A percentile compares a stretch with the other conserved stretches of the same genome.
phyloP scores from a whole-genome alignment of 768 basidiomycete species.

The Lepiota brunneoincarnata region DNA sequence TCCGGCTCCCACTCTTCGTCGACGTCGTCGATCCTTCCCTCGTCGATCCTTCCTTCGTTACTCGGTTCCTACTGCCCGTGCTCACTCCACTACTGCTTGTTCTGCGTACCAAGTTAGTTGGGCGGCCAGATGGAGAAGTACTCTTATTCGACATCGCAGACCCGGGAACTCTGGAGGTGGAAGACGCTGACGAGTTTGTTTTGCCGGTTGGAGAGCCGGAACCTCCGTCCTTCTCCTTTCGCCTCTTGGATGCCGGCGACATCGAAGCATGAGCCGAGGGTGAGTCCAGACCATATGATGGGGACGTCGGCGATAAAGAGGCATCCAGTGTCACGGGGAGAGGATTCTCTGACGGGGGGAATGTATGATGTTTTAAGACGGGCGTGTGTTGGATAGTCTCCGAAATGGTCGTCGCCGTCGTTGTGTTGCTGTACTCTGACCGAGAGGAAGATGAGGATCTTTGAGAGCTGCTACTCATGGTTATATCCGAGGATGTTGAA shows the following conservation, averaged over 20 bases:
- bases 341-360: background rate
- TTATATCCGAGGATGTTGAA: slow-evolving; percentile 17
- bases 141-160: slow-evolving; percentile 2
- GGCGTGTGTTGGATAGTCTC: background rate
- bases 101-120: background rate
- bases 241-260: slow-evolving; percentile 2
- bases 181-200: background rate
- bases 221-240: slow-evolving; percentile 5
- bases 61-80: background rate
- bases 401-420: slow-evolving; percentile 5
- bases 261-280: background rate
- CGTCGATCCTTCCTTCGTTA: background rate
- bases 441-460: background rate
- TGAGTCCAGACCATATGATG: background rate
- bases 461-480: slow-evolving; percentile 14
- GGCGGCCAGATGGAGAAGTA: background rate
- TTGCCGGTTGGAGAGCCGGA: slow-evolving; percentile 2
- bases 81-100: slow-evolving; percentile 1
- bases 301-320: slow-evolving; percentile 9
- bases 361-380: background rate
- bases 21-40: background rate
- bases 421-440: slow-evolving; percentile 3
- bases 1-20: slow-evolving; percentile 9
- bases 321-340: background rate
- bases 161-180: background rate